Evolutionary conservation across 2,329 filamentous ascomycete genomes (phyloP), one percentile per base, ranked within the genome.

Genomic region (Alternaria dauci): DNA sequence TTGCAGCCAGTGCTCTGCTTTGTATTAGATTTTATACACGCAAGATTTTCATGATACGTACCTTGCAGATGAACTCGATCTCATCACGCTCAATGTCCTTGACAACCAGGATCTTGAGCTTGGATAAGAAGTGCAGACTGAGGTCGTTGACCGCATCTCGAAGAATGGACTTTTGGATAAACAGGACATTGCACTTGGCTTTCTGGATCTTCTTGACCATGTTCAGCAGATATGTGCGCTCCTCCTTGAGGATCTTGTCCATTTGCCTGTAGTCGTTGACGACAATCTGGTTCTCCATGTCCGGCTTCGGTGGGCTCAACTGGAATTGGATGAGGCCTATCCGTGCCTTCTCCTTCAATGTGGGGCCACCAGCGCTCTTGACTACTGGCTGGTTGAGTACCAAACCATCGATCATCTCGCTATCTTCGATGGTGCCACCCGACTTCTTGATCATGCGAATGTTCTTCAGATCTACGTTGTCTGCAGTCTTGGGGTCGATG

Each of bases 151-250:
- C 94, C 36, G 95, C 95, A 75, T 99, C 95, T 71, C 95, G 90
- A 60, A 99, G 88, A 72, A 99, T 99, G 14, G 94, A 98, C 83
- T 99, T 99, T 78, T 99, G 95, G 71, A 99, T 98, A 70, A 99
- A 86, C 44, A 98, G 89, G 43, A 99, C 95, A 75, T 99, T 99
- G 84, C 95, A 99, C 85, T 98, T 99, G 70, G 95, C 94, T 87
- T 98, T 99, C 84, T 98, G 97, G 81, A 99, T 99, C 87, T 98
- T 99, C 88, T 99, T 98, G 78, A 96, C 94, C 88, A 99, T 92
- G 85, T 98, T 98, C 60, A 99, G 87, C 67, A 99, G 88, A 82
- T 99, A 99, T 71, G 95, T 92, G 70, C 95, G 92, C 85, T 99
- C 95, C 83, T 99, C 95, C 84, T 99, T 99, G 72, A 99, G 88